Evolutionary conservation across 371 early-diverging fungal species (phyloP).

Genomic region (Mucor irregularis): DNA sequence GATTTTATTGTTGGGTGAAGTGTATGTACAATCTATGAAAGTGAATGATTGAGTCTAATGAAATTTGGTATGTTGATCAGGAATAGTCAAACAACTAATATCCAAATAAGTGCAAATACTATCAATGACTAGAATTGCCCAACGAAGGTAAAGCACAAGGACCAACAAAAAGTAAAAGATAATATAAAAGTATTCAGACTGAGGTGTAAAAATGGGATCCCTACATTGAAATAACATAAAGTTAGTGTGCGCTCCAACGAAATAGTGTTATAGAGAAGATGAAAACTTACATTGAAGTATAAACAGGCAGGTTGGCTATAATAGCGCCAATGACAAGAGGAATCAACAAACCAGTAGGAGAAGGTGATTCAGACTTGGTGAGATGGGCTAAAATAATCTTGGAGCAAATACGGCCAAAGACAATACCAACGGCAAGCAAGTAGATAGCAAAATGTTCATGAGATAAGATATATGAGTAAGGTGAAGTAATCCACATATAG

Average conservation of each 20-base stretch:
- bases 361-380: slow-evolving; percentile 78
- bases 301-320: slow-evolving; percentile 60
- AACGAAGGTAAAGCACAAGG: slow-evolving; percentile 72
- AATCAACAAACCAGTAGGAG: slow-evolving; percentile 71
- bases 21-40: slow-evolving; percentile 1
- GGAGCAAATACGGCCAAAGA: slow-evolving; percentile 88
- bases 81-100: slow-evolving; percentile 84
- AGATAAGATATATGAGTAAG: slow-evolving; percentile 64
- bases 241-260: no score
- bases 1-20: neutral
- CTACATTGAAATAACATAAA: slow-evolving; percentile 31
- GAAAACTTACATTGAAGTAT: slow-evolving; percentile 41
- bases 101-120: slow-evolving; percentile 83
- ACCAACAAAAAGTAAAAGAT: slow-evolving; percentile 63
- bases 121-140: slow-evolving; percentile 83
- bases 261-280: neutral
- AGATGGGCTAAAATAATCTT: slow-evolving; percentile 89
- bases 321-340: slow-evolving; percentile 77
- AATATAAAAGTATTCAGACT: slow-evolving; percentile 66
- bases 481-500: slow-evolving; percentile 70
- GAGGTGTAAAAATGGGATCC: slow-evolving; percentile 53
- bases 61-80: slow-evolving; percentile 23
- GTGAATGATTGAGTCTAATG: neutral
- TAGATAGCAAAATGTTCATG: slow-evolving; percentile 74
- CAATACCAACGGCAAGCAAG: slow-evolving; percentile 72